phyloP scores from a whole-genome alignment of 768 basidiomycete species.

The Pisolithus microcarpus region DNA sequence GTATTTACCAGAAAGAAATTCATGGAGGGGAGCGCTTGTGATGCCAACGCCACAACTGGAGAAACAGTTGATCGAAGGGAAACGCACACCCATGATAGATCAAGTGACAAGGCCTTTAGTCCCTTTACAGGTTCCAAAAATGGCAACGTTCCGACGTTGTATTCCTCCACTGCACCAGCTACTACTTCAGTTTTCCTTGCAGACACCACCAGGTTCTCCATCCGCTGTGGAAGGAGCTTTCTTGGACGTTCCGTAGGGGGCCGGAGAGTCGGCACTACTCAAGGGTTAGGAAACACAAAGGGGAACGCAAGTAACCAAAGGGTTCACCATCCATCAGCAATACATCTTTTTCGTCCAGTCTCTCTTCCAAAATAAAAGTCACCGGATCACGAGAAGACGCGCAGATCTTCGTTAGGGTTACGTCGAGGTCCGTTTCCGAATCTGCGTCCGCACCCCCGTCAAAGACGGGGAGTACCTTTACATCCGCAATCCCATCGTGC shows the following conservation, averaged over 20 bases:
- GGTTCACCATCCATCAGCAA: conserved; percentile 52
- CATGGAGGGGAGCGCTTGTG: no score
- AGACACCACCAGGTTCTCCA: background rate
- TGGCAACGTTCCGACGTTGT: background rate
- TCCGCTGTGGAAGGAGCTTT: background rate
- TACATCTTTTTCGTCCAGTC: conserved; percentile 43
- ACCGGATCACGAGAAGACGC: conserved; percentile 18
- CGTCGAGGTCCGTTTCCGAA: conserved; percentile 21
- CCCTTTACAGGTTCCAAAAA: background rate
- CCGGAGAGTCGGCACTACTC: background rate
- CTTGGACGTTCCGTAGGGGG: background rate
- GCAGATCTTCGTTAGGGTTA: conserved; percentile 30
- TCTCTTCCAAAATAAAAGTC: conserved; percentile 45
- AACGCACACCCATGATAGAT: background rate
- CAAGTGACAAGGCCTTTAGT: background rate
- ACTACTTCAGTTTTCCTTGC: background rate
- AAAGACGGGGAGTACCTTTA: background rate
- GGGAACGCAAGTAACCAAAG: no score
- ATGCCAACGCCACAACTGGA: no score
- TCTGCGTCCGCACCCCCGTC: background rate
- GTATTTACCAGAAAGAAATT: background rate
- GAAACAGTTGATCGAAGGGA: background rate
- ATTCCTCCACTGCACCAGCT: no score
- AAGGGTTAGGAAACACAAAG: background rate
- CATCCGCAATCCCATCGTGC: background rate